Evolutionary conservation across 208 protist species (phyloP).

Genomic region (Wallacemonas sp.): DNA sequence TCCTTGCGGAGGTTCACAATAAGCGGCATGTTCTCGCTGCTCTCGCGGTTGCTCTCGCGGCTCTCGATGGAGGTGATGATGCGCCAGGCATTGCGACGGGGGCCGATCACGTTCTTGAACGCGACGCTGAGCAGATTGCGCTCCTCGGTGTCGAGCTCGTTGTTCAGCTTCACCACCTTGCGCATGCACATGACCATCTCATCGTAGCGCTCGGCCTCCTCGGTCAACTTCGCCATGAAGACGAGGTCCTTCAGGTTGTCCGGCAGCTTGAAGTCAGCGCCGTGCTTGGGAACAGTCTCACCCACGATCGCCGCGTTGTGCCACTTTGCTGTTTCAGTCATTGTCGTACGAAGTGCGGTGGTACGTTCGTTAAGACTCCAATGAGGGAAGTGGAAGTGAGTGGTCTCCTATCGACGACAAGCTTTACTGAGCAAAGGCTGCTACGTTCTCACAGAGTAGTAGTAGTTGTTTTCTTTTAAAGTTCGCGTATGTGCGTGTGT

Average conservation of each 20-base stretch:
- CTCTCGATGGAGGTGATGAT: constrained; percentile 98
- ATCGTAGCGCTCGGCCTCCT: constrained; percentile 97
- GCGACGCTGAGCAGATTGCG: constrained; percentile 99
- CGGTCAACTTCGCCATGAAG: constrained; percentile 97
- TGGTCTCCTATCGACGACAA: no score
- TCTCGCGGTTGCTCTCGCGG: constrained; percentile 93
- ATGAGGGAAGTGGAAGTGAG: no score
- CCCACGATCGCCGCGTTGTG: constrained; percentile 66
- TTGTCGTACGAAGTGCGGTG: constrained; percentile 27
- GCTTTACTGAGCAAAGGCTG: no score
- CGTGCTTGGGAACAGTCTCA: constrained; percentile 79
- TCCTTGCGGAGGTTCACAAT: constrained; percentile 95
- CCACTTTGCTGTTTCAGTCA: constrained; percentile 85
- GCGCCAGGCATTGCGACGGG: constrained; percentile 98
- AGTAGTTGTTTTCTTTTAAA: no score
- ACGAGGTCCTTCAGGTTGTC: constrained; percentile 88
- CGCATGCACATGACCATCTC: constrained; percentile 99
- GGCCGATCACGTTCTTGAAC: constrained; percentile 99
- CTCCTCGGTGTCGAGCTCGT: constrained; percentile 98
- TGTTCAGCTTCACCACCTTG: constrained; percentile 94
- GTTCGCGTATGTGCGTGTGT: no score
- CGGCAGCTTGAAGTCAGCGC: constrained; percentile 70
- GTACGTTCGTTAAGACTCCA: no score
- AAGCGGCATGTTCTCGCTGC: constrained; percentile 82
- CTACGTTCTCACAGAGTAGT: no score